Base-by-base conservation (phyloP, 805 yeast species). In the Sugiyamaella boreocaroliniensis region DNA sequence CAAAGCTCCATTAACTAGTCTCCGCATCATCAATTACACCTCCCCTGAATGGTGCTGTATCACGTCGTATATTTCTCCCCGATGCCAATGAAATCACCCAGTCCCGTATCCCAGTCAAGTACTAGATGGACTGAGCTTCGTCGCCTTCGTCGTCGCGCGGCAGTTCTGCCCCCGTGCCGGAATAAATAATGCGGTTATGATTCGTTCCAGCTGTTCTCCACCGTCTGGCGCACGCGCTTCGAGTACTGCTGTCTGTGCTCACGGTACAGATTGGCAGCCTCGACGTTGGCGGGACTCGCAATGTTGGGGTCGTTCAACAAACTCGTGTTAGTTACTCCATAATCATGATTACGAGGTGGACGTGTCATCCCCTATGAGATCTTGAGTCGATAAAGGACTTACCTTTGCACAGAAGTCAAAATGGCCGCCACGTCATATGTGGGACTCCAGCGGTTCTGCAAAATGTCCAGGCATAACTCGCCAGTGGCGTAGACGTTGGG, bases 391-490 rank as follows among this genome's bases (percentile, higher is more conserved):
- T 58, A 60, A 90, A 83, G 26, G 6, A 4, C 37, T 32, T 32
- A 32, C 37, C 37, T 32, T 68, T 93, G 99, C 54, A 93, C 83
- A 26, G 96, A 87, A 1, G 99, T 93, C 61, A 93, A 76, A 52
- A 93, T 92, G 11, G 96, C 89, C 10, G 96, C 89, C 40, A 93
- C 99, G 65, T 93, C 99, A 66, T 92, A 93, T 0, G 99, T 93
- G 11, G 99, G 99, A 22, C 96, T 86, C 99, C 99, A 93, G 67
- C 98, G 78, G 72, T 92, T 93, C 68, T 93, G 99, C 60, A 93
- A 74, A 60, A 93, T 93, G 71, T 93, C 99, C 58, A 93, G 77
- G 72, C 99, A 93, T 57, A 93, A 80, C 64, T 93, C 98, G 22
- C 99, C 99, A 46, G 84, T 79, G 9, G 95, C 96, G 65, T 93